A percentile compares a stretch with the other conserved stretches of the same genome.
These are phyloP conservation scores for Podospora anserina DNA, from an alignment of 495 filamentous ascomycete genomes.

Conservation along the genomic window DNA sequence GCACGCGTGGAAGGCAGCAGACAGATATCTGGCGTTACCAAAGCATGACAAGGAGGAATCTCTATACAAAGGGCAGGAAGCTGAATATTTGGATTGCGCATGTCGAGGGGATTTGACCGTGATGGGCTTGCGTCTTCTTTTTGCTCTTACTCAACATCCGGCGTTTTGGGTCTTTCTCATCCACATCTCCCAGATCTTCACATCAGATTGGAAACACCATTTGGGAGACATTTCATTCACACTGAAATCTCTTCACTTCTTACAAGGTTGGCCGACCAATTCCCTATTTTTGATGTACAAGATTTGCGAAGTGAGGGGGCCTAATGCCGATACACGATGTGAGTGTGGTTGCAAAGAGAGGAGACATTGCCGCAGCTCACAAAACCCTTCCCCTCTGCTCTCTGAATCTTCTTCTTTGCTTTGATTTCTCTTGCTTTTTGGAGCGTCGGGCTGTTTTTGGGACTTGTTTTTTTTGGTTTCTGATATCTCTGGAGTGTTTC, in stretches of 20 bases:
- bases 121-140: slow-evolving; percentile 19
- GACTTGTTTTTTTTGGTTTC: slow-evolving; percentile 26
- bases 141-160: slow-evolving; percentile 24
- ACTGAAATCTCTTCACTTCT: slow-evolving; percentile 45
- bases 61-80: slow-evolving; percentile 13
- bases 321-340: slow-evolving; percentile 38
- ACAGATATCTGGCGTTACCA: slow-evolving; percentile 25
- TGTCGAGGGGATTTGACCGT: slow-evolving; percentile 14
- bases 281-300: slow-evolving; percentile 36
- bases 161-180: slow-evolving; percentile 40
- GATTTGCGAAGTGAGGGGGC: slow-evolving; percentile 37
- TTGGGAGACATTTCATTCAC: slow-evolving; percentile 41
- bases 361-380: slow-evolving; percentile 21
- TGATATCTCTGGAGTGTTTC: slow-evolving; percentile 25
- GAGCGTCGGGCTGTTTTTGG: slow-evolving; percentile 19
- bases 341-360: slow-evolving; percentile 17
- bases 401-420: slow-evolving; percentile 23
- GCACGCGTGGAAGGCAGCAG: slow-evolving; percentile 6
- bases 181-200: slow-evolving; percentile 37
- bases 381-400: slow-evolving; percentile 22
- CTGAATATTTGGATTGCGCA: slow-evolving; percentile 17
- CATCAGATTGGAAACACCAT: slow-evolving; percentile 50
- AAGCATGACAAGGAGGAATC: slow-evolving; percentile 20
- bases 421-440: slow-evolving; percentile 21
- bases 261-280: slow-evolving; percentile 47